Evolutionary conservation across 2,329 filamentous ascomycete genomes (phyloP).

Genomic region (Thielaviopsis ethacetica): DNA sequence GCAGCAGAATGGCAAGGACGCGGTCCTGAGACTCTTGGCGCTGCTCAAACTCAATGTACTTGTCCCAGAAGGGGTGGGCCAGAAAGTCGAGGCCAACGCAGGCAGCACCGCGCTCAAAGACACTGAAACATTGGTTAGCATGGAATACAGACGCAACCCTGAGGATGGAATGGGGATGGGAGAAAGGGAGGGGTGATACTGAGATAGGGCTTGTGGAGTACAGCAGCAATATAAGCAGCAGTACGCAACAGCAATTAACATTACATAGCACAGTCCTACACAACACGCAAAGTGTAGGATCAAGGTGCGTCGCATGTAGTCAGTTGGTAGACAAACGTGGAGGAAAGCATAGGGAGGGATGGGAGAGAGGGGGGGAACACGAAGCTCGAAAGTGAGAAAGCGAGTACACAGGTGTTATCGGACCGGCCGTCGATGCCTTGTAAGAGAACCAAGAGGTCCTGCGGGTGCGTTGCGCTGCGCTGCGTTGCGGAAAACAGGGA

Average conservation of each 20-base stretch:
- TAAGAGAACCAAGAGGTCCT: background rate
- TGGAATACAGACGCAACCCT: slow-evolving; percentile 16
- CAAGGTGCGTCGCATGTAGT: slow-evolving; percentile 8
- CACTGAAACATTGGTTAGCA: slow-evolving; percentile 34
- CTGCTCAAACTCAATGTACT: slow-evolving; percentile 94
- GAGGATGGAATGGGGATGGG: slow-evolving; percentile 11
- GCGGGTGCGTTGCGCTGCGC: background rate
- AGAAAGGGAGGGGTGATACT: slow-evolving; percentile 16
- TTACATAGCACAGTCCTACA: slow-evolving; percentile 3
- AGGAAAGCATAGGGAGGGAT: slow-evolving; percentile 17
- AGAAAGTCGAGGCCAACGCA: slow-evolving; percentile 86
- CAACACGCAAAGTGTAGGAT: slow-evolving; percentile 2
- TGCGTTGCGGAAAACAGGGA: background rate
- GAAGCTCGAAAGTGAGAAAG: background rate
- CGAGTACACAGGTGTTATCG: background rate
- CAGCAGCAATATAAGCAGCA: slow-evolving; percentile 5
- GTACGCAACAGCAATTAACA: background rate
- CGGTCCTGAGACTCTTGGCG: slow-evolving; percentile 69
- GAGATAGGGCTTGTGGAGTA: slow-evolving; percentile 7
- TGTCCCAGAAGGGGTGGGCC: slow-evolving; percentile 95
- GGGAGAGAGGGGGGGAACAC: slow-evolving; percentile 16
- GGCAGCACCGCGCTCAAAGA: slow-evolving; percentile 79
- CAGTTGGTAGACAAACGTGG: slow-evolving; percentile 1
- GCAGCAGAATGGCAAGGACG: slow-evolving; percentile 68
- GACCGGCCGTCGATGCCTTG: background rate